phyloP scores from a whole-genome alignment of 1,284 basidiomycete species.

The Cryptococcus wingfieldii region DNA sequence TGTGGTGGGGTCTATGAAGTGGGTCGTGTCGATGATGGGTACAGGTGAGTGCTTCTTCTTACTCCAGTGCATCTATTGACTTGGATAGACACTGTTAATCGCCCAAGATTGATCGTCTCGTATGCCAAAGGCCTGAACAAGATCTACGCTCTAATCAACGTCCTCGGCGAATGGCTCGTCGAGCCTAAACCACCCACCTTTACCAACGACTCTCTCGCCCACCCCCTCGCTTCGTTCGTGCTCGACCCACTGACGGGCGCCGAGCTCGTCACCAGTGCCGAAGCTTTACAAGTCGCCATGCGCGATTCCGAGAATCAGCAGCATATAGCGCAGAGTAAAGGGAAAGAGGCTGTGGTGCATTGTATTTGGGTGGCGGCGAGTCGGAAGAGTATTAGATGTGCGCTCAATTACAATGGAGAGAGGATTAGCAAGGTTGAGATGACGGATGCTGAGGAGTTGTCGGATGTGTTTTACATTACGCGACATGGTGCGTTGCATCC shows the following conservation, averaged over 20 bases:
- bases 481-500: slow-evolving; percentile 54
- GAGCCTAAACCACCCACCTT: slow-evolving; percentile 53
- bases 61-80: background rate
- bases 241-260: slow-evolving; percentile 60
- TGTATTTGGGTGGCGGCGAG: slow-evolving; percentile 53
- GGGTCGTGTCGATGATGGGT: slow-evolving; percentile 60
- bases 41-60: slow-evolving; percentile 50
- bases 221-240: slow-evolving; percentile 60
- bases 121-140: slow-evolving; percentile 58
- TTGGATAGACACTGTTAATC: slow-evolving; percentile 53
- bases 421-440: slow-evolving; percentile 53
- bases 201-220: slow-evolving; percentile 50
- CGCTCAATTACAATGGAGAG: slow-evolving; percentile 50
- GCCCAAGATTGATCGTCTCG: slow-evolving; percentile 62
- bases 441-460: slow-evolving; percentile 55
- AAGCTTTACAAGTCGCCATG: slow-evolving; percentile 45
- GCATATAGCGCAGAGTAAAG: slow-evolving; percentile 27
- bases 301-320: slow-evolving; percentile 12
- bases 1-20: slow-evolving; percentile 57
- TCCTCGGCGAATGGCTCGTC: slow-evolving; percentile 55
- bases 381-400: slow-evolving; percentile 40
- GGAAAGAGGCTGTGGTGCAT: slow-evolving; percentile 35
- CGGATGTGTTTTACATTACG: slow-evolving; percentile 56
- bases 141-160: slow-evolving; percentile 57
- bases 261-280: slow-evolving; percentile 52